Evolutionary conservation across 495 filamentous ascomycete species (phyloP), one percentile per base, ranked within the genome.

Genomic region (Neurospora pannonica): DNA sequence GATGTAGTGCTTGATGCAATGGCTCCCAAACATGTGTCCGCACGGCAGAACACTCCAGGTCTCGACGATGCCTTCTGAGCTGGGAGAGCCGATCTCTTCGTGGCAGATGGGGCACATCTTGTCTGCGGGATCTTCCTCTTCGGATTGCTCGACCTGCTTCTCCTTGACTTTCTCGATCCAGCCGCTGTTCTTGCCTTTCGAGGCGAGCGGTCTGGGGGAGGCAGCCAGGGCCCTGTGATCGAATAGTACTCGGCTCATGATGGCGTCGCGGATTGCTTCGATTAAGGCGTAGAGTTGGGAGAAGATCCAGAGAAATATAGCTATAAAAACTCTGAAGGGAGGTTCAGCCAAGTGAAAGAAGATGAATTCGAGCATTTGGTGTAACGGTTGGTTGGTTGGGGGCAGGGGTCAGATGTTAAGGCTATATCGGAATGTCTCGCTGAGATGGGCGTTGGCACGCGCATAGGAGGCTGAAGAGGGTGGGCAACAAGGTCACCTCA

Each of bases 1-100:
- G 7, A 86, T 78, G 77, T 85, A 86, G 42, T 78, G 80, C 67
- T 85, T 85, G 76, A 86, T 85, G 81, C 85, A 86, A 54, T 81
- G 74, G 62, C 80, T 80, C 54, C 85, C 85, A 74, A 86, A 86
- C 40, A 77, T 74, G 72, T 86, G 85, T 6, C 83, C 82, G 75
- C 85, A 86, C 34, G 84, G 81, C 15, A 86, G 76, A n/a, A 75
- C 67, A 46, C 82, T 82, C 84, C 84, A 86, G 15, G 76, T 69
- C 76, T 86, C 85, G 24, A 77, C 46, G 71, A 82, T 76, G 73
- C 83, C 83, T 70, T 85, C 83, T 5, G 80, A 78, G 42, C 77
- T 83, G 15, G 71, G 71, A 21, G 73, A 21, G 43, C 83, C 83
- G 71, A 86, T 77, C 10, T 78, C 76, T 62, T 86, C 83, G 71